A percentile compares a stretch with the other conserved stretches of the same genome.
phyloP scores from a whole-genome alignment of 495 filamentous ascomycete species.

The Aspergillus asperescens region DNA sequence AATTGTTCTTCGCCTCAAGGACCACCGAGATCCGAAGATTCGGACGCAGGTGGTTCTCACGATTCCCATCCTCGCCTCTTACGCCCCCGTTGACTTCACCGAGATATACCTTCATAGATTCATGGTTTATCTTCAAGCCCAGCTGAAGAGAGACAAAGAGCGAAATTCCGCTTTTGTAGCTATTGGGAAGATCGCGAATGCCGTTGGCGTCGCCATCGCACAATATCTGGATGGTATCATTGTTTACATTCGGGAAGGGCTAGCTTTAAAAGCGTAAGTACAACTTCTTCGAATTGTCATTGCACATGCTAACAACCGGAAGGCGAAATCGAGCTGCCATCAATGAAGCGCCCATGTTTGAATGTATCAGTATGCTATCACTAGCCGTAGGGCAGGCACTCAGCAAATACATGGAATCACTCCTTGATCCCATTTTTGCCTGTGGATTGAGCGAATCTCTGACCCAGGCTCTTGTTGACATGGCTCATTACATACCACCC shows the following conservation, averaged over 20 bases:
- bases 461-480: constrained; percentile 91
- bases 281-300: constrained; percentile 17
- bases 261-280: constrained; percentile 67
- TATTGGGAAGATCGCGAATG: constrained; percentile 93
- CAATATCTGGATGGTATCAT: constrained; percentile 93
- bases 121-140: constrained; percentile 91
- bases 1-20: constrained; percentile 81
- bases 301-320: constrained; percentile 17
- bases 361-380: constrained; percentile 94
- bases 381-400: constrained; percentile 92
- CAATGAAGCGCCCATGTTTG: constrained; percentile 88
- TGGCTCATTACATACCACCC: constrained; percentile 97
- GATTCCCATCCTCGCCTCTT: constrained; percentile 88
- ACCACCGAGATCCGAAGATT: constrained; percentile 82
- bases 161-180: constrained; percentile 88
- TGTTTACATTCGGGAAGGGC: constrained; percentile 82
- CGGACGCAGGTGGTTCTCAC: constrained; percentile 80
- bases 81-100: constrained; percentile 81
- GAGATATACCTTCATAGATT: constrained; percentile 82
- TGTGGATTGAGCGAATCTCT: constrained; percentile 89
- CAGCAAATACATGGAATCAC: constrained; percentile 94
- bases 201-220: constrained; percentile 86
- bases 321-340: constrained; percentile 64
- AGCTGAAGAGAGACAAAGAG: constrained; percentile 94
- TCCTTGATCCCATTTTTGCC: constrained; percentile 94